Conservation (phyloP, 2,329 filamentous ascomycete genomes). For the Neofusicoccum laricinum region DNA sequence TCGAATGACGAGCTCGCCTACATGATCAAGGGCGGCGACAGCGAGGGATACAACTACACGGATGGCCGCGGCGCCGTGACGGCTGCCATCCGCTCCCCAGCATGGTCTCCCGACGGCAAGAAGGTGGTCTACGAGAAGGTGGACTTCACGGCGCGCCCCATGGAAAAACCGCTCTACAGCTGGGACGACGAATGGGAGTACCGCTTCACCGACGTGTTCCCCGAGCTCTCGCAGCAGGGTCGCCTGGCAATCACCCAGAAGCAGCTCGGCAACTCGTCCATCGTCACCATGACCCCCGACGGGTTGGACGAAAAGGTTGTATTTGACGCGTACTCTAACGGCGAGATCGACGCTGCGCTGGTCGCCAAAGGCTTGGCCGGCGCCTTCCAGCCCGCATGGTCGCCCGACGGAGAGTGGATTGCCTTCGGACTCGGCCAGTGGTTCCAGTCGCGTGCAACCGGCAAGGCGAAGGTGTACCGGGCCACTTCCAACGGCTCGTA, state of each 20-base stretch:
- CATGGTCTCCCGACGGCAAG: constrained; percentile 38
- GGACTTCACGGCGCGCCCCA: constrained; percentile 30
- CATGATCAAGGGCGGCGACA: constrained; percentile 26
- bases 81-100: constrained; percentile 19
- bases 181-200: constrained; percentile 44
- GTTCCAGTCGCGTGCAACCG: constrained; percentile 35
- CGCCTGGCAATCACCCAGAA: constrained; percentile 38
- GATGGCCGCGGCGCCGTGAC: constrained; percentile 9
- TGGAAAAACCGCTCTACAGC: constrained; percentile 38
- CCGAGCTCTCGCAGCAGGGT: constrained; percentile 28
- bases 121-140: constrained; percentile 23
- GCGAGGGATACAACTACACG: constrained; percentile 31
- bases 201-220: constrained; percentile 45
- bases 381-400: constrained; percentile 43
- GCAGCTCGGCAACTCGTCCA: constrained; percentile 40
- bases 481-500: constrained; percentile 26
- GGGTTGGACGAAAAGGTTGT: constrained; percentile 26
- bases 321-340: constrained; percentile 27
- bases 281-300: constrained; percentile 33
- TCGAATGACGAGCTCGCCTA: constrained; percentile 21
- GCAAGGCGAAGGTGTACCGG: constrained; percentile 24
- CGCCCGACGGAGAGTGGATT: constrained; percentile 37
- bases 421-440: constrained; percentile 41
- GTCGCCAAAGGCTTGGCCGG: constrained; percentile 31
- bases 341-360: constrained; percentile 19